Percentiles rank a stretch among this genome's conserved stretches.
phyloP scores from a whole-genome alignment of 2,329 filamentous ascomycete genomes.

The Waltergamsia citrina region DNA sequence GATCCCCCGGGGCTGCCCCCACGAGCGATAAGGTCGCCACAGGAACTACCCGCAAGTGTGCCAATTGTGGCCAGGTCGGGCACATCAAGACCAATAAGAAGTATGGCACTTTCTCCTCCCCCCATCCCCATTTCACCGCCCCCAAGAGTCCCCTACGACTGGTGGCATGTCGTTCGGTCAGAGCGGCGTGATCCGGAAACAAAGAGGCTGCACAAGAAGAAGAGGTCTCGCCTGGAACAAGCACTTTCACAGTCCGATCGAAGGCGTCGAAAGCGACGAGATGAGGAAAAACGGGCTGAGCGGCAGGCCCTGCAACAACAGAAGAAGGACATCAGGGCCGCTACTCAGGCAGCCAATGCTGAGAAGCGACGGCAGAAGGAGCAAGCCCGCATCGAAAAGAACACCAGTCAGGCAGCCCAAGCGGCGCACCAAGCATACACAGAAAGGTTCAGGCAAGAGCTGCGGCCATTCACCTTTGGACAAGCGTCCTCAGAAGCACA shows the following conservation, averaged over 20 bases:
- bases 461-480: no score
- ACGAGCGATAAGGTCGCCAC: conserved; percentile 41
- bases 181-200: no score
- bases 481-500: no score
- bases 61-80: conserved; percentile 91
- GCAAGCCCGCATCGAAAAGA: background rate
- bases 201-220: conserved; percentile 5
- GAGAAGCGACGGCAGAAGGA: background rate
- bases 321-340: background rate
- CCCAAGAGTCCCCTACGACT: conserved; percentile 20
- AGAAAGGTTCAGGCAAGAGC: no score
- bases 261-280: conserved; percentile 1
- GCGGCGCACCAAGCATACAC: no score
- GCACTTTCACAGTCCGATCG: conserved; percentile 13
- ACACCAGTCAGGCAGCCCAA: no score
- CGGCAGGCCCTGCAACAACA: conserved; percentile 3
- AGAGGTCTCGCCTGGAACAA: conserved; percentile 9
- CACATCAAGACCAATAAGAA: conserved; percentile 99
- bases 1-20: conserved; percentile 36
- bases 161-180: conserved; percentile 12
- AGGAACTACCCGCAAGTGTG: conserved; percentile 83
- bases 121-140: conserved; percentile 14
- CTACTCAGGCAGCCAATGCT: background rate
- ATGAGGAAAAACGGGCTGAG: conserved; percentile 4
- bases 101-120: conserved; percentile 38